Base-by-base conservation (phyloP, 2,329 filamentous ascomycete species). In the Onygena corvina region DNA sequence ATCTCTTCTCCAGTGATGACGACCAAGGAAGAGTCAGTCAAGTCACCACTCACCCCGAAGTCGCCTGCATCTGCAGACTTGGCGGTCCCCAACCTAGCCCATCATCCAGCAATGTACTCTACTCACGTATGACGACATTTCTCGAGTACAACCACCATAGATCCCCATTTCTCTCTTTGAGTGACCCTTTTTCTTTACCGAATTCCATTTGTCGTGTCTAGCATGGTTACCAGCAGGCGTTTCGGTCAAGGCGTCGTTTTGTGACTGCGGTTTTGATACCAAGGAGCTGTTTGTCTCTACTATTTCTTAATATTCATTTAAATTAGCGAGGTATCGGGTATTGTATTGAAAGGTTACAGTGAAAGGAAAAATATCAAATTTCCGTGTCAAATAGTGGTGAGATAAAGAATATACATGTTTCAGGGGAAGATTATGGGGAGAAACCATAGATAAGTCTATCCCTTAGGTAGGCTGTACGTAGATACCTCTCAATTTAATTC, bases 1-100 rank as follows among this genome's bases (percentile, higher is more conserved):
- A 80, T 83, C 56, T 79, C 76, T 1, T 69, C 67, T 7, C 77
- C 78, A 0, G 62, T 77, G 51, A 70, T 70, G 25, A 47, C 52
- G 3, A 73, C 76, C 52, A 67, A 70, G 1, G 59, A 64, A n/a
- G 69, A 74, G 58, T 74, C 72, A 59, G 66, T 72, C 25, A 72
- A 75, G 55, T 71, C 63, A 54, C 61, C 62, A 7, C 54, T 59
- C 23, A 62, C 66, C 46, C 59, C 65, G 21, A 73, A 75, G 56
- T 71, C 63, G 53, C 61, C 62, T 8, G 54, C 58, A 25, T 61
- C 66, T 47, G 58, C 65, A 27, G 62, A 64, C 4, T 47, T 79
- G 34, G 66, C 73, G 44, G 67, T 71, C 56, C 78, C 78, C 2
- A 71, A 80, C 56, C 63, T 76, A 48, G 74, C 76, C 2, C 70